Base-by-base conservation (phyloP, 306 rosid species). In the Gynostemma pentaphyllum region DNA sequence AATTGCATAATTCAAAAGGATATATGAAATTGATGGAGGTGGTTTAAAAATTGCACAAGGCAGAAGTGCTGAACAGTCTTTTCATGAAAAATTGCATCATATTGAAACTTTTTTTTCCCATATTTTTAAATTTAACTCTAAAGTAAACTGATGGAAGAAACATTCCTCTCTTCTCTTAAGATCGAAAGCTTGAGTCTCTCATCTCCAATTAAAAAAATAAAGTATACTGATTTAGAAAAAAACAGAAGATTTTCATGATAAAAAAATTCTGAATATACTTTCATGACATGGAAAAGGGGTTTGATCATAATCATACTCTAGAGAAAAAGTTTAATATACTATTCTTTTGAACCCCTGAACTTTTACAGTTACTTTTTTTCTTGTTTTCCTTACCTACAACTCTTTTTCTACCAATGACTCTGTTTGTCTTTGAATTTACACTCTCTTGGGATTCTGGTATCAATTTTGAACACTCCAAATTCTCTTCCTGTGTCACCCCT, bases 291-390 rank as follows among this genome's bases (percentile, higher is more conserved):
- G 46, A 42, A 42, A 5, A 42, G 18, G n/a, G 46, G 46, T 42
- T 42, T 42, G 18, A 2, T 14, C 46, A 42, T 12, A 52, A 68
- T 73, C 79, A 85, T 68, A 92, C 81, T 29, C 87, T 71, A 51
- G 90, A 75, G 79, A 86, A 92, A 79, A 85, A 92, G 83, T 71
- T 88, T 82, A 88, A 67, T 79, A 92, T 86, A 45, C 76, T 77
- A 60, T 66, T 68, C 10, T 71, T 82, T 61, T 70, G 76, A 52
- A 28, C 53, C 13, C 23, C 83, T 4, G 71, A 64, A 69, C 72
- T 77, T 70, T 76, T 79, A 73, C 59, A 19, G 64, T 53, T 74
- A 61, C 80, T 78, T 66, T 57, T 79, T 75, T 74, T 81, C 60
- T 79, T 62, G 76, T 76, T 86, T 57, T 64, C 79, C 68, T 62